These are phyloP conservation scores for Clavispora carvajalis DNA, from an alignment of 805 yeast species.

Conservation along the genomic window DNA sequence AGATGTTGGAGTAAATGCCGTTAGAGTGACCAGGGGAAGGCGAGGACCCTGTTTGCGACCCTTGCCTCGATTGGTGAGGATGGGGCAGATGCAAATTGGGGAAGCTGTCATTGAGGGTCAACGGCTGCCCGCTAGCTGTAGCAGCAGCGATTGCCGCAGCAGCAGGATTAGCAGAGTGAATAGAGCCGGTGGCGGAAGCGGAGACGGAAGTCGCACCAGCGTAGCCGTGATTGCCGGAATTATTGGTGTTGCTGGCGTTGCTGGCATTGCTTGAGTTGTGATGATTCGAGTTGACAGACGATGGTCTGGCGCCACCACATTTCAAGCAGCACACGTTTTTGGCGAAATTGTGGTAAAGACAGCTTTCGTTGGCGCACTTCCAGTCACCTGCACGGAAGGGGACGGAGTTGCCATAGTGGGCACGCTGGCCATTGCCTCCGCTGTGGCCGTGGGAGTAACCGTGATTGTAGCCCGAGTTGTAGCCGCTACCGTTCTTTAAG, in stretches of 20 bases:
- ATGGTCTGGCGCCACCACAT: slow-evolving; percentile 71
- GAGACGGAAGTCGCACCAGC: neutral
- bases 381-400: slow-evolving; percentile 97
- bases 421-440: slow-evolving; percentile 12
- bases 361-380: slow-evolving; percentile 78
- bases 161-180: slow-evolving; percentile 35
- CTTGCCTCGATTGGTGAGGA: slow-evolving; percentile 19
- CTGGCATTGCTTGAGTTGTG: neutral
- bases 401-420: slow-evolving; percentile 45
- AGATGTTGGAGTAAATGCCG: slow-evolving; percentile 14
- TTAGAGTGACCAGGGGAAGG: slow-evolving; percentile 9
- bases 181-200: slow-evolving; percentile 6
- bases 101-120: slow-evolving; percentile 28
- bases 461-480: slow-evolving; percentile 11
- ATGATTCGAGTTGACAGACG: slow-evolving; percentile 20
- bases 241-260: slow-evolving; percentile 4
- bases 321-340: slow-evolving; percentile 81
- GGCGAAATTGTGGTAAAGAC: slow-evolving; percentile 89
- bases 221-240: slow-evolving; percentile 5
- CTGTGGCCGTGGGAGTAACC: slow-evolving; percentile 12
- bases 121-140: slow-evolving; percentile 43
- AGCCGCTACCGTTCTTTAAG: slow-evolving; percentile 4
- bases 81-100: slow-evolving; percentile 33
- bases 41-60: slow-evolving; percentile 6
- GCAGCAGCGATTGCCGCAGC: slow-evolving; percentile 46